Evolutionary conservation across 228 moss, liverwort and hornwort species (phyloP), one percentile per base, ranked within the genome.

Genomic region (Sphagnum magellanicum): DNA sequence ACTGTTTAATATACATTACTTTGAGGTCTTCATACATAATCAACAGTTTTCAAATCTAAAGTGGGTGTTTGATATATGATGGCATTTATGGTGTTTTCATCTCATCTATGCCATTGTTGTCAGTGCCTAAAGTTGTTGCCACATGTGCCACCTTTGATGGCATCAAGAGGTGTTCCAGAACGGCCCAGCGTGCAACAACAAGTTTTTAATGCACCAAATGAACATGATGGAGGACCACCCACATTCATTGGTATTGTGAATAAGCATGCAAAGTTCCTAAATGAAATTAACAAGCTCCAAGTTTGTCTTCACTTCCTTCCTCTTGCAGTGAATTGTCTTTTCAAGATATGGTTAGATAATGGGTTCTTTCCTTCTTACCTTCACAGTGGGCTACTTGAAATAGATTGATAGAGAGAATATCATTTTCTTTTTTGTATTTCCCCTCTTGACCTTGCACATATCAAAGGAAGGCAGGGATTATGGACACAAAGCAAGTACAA

Each of bases 261-360:
- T 75, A 98, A 94, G 79, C 94, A 98, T 78, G 94, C 98, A 51
- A 89, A 84, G 51, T 98, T 98, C 80, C 81, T 98, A 74, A 98
- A 98, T 48, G 98, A 98, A 80, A 87, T 89, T 68, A 98, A 94
- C 89, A 98, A 98, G 76, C 92, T 94, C 73, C 98, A 93, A 91
- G 95, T 93, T 65, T 59, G 51, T 69, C 47, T 0, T 17, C 17
- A 17, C 17, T 12, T 15, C 49, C 9, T 7, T 5, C 49, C 9
- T 7, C 0, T 13, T 65, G n/a, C 9, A 49, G 6, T 6, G 6
- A 8, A 13, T 6, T 6, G 51, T 49, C 6, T 6, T 9, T 14
- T 65, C 51, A 65, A 6, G 65, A 49, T 32, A 11, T 65, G 16
- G 17, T 17, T 17, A 17, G 17, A 17, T 17, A 0, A 17, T 17